Evolutionary conservation across 768 basidiomycete species (phyloP).

Genomic region (Tylopilus vinaceipallidus): DNA sequence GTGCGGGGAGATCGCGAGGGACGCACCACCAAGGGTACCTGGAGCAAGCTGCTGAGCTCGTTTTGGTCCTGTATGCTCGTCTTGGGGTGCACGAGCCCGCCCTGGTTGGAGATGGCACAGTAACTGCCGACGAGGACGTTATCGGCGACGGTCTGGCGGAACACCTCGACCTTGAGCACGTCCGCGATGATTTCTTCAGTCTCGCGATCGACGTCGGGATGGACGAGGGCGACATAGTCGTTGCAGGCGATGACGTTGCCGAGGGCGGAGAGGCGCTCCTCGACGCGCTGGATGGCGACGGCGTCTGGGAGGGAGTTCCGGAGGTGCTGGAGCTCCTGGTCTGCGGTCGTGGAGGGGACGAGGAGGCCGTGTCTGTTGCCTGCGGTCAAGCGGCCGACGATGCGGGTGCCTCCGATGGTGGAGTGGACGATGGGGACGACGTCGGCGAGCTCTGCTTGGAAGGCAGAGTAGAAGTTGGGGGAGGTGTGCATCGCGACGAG

Average conservation of each 20-base stretch:
- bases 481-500: conserved; percentile 90
- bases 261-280: conserved; percentile 94
- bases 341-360: conserved; percentile 92
- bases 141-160: conserved; percentile 94
- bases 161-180: conserved; percentile 98
- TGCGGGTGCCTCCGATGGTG: conserved; percentile 90
- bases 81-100: conserved; percentile 96
- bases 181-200: conserved; percentile 99
- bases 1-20: not conserved
- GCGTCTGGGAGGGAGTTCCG: conserved; percentile 91
- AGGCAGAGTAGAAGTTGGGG: conserved; percentile 97
- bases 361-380: conserved; percentile 97
- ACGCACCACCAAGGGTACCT: conserved; percentile 92
- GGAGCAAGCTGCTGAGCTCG: conserved; percentile 89
- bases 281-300: conserved; percentile 94
- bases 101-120: conserved; percentile 94
- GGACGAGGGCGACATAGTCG: conserved; percentile 97
- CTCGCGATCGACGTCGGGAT: conserved; percentile 96
- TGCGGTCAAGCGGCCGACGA: conserved; percentile 89
- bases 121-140: conserved; percentile 98
- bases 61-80: conserved; percentile 98
- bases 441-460: conserved; percentile 91
- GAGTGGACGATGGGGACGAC: conserved; percentile 96
- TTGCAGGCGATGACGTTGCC: conserved; percentile 99
- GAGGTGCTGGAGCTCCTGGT: conserved; percentile 97